A percentile compares a stretch with the other conserved stretches of the same genome.
Evolutionary conservation across 73 alveolate species (phyloP).

Genomic region (Blepharisma japonicum): DNA sequence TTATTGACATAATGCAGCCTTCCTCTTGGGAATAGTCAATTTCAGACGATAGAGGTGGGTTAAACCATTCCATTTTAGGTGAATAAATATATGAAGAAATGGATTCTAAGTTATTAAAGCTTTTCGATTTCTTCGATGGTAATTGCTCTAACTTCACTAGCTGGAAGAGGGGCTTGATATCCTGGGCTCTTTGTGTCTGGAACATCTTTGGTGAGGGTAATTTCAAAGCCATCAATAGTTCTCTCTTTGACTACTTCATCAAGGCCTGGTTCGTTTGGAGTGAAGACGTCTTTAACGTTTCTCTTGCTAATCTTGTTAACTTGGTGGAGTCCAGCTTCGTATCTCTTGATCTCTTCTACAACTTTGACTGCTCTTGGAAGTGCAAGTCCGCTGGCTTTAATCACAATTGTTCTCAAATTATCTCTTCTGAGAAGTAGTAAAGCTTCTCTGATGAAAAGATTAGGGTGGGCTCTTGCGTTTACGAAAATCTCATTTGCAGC

Average conservation of each 20-base stretch:
- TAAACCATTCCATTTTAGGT: slow-evolving; percentile 7
- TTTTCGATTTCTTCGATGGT: slow-evolving; percentile 17
- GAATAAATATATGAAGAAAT: not conserved
- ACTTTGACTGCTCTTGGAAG: slow-evolving; percentile 27
- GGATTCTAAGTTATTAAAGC: not conserved
- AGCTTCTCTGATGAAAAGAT: not conserved
- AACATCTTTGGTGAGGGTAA: slow-evolving; percentile 3
- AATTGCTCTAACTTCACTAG: not conserved
- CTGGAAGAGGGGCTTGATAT: slow-evolving; percentile 33
- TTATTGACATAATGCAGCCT: not conserved
- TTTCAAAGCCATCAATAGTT: not conserved
- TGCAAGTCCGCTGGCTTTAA: slow-evolving; percentile 30
- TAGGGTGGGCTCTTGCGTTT: slow-evolving; percentile 2
- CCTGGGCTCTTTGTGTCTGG: slow-evolving; percentile 24
- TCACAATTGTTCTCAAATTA: not conserved
- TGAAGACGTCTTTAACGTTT: not conserved
- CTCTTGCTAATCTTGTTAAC: not conserved
- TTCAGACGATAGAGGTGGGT: not conserved
- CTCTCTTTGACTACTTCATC: slow-evolving; percentile 13
- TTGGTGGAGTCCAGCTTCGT: slow-evolving; percentile 28
- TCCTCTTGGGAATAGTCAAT: not conserved
- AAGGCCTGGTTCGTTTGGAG: slow-evolving; percentile 22
- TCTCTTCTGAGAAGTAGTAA: not conserved
- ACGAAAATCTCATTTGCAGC: not conserved
- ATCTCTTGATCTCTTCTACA: slow-evolving; percentile 28